These are phyloP conservation scores for Bolboschoenus planiculmis DNA, from an alignment of 176 grass and related monocot genomes.

Conservation along the genomic window DNA sequence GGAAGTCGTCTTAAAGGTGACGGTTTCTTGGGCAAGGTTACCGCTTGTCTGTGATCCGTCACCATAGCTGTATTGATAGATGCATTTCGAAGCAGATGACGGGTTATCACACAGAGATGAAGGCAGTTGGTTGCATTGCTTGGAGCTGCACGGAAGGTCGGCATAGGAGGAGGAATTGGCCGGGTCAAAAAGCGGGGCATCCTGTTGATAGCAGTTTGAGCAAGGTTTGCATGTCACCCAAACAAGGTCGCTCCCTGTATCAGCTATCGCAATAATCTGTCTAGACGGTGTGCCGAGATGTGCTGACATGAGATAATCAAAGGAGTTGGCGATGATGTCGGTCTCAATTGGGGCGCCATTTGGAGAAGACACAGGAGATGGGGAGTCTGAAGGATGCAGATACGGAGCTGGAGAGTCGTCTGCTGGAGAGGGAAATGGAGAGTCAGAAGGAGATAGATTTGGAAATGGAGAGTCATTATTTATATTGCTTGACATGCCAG, in stretches of 20 bases:
- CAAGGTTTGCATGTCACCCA: conserved; percentile 35
- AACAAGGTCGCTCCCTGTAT: conserved; percentile 66
- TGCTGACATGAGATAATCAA: conserved; percentile 42
- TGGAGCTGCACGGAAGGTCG: conserved; percentile 22
- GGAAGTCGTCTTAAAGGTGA: conserved; percentile 31
- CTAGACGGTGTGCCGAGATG: conserved; percentile 39
- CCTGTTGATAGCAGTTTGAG: background rate
- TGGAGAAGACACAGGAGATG: background rate
- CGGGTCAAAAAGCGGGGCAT: conserved; percentile 13
- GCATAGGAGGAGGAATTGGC: conserved; percentile 29
- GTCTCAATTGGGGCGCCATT: conserved; percentile 17
- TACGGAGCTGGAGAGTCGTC: background rate
- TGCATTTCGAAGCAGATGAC: conserved; percentile 10
- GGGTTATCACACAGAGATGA: conserved; percentile 19
- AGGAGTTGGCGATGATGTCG: conserved; percentile 20
- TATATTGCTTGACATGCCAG: background rate
- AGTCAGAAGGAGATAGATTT: background rate
- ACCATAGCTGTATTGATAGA: conserved; percentile 42
- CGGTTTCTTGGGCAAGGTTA: conserved; percentile 46
- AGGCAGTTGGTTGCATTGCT: background rate
- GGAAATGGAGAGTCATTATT: background rate
- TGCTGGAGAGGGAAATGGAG: background rate
- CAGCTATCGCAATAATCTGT: conserved; percentile 28
- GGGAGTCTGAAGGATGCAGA: background rate
- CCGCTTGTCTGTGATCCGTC: conserved; percentile 35